Percentiles rank a stretch among this genome's conserved stretches.
These are phyloP conservation scores for Mycena pura DNA, from an alignment of 768 basidiomycete genomes.

Conservation along the genomic window DNA sequence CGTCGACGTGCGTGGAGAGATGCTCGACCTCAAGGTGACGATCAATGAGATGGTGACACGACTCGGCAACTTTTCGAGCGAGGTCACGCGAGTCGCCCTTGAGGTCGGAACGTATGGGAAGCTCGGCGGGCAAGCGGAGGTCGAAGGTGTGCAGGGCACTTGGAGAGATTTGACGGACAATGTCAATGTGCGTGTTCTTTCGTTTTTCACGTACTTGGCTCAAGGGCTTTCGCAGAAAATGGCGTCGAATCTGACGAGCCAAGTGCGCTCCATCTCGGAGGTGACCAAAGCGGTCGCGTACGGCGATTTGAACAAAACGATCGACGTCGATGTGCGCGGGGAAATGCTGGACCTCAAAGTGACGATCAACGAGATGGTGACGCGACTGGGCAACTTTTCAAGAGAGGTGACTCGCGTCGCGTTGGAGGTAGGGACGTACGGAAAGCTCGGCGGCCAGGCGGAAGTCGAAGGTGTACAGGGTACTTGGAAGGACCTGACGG, in stretches of 20 bases:
- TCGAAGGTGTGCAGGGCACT: conserved; percentile 91
- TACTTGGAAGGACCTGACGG: conserved; percentile 68
- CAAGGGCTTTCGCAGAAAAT: conserved; percentile 77
- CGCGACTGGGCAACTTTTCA: conserved; percentile 57
- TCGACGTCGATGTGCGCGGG: conserved; percentile 85
- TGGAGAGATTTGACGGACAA: conserved; percentile 85
- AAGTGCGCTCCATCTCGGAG: conserved; percentile 82
- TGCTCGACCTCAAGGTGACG: conserved; percentile 23
- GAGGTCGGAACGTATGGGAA: conserved; percentile 93
- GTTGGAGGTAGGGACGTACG: conserved; percentile 58
- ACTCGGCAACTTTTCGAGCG: conserved; percentile 54
- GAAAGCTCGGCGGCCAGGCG: conserved; percentile 71
- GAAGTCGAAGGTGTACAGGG: conserved; percentile 74
- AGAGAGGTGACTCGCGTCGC: conserved; percentile 75
- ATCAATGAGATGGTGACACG: conserved; percentile 27
- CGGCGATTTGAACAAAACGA: conserved; percentile 90
- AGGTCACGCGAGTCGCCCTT: conserved; percentile 83
- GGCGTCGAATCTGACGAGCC: conserved; percentile 74
- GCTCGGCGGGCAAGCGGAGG: conserved; percentile 86
- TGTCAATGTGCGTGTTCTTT: conserved; percentile 44
- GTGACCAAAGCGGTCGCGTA: conserved; percentile 91
- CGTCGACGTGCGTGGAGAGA: conserved; percentile 22
- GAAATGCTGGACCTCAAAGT: conserved; percentile 90
- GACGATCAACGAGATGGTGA: conserved; percentile 82
- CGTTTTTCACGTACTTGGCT: neutral